phyloP scores from a whole-genome alignment of 306 rosid genomes.

The Oxytropis ochrocephala region DNA sequence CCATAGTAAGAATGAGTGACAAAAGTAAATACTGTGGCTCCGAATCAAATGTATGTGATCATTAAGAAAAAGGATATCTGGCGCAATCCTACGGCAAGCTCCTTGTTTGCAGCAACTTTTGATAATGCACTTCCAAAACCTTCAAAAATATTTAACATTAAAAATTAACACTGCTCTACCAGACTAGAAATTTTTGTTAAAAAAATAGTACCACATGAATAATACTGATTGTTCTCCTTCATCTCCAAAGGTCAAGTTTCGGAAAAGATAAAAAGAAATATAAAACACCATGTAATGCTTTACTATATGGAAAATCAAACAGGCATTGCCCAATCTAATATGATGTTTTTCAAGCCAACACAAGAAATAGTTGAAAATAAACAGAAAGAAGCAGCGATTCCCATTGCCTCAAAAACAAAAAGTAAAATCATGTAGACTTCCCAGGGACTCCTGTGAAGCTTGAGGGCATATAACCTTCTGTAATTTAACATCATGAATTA shows the following conservation, averaged over 20 bases:
- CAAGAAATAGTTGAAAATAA: background rate
- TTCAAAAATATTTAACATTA: conserved; percentile 31
- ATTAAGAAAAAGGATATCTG: conserved; percentile 72
- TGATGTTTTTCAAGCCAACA: background rate
- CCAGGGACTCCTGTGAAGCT: background rate
- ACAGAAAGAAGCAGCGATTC: background rate
- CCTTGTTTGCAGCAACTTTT: conserved; percentile 77
- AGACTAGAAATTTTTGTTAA: background rate
- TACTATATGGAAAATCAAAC: background rate
- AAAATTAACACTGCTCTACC: background rate
- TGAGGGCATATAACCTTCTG: no score
- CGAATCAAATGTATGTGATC: conserved; percentile 4
- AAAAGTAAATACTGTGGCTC: background rate
- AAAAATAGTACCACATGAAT: background rate
- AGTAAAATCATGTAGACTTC: background rate
- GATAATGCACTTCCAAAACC: conserved; percentile 92
- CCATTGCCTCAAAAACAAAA: background rate
- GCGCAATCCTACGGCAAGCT: conserved; percentile 66
- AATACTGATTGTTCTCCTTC: background rate
- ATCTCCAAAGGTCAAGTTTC: background rate
- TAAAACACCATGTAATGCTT: background rate
- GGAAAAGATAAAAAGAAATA: background rate
- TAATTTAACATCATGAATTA: background rate
- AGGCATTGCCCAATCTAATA: background rate
- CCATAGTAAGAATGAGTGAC: background rate